Percentiles rank a stretch among this genome's conserved stretches.
Evolutionary conservation across 805 yeast genomes (phyloP).

Genomic region (Wickerhamiella allomyrinae): DNA sequence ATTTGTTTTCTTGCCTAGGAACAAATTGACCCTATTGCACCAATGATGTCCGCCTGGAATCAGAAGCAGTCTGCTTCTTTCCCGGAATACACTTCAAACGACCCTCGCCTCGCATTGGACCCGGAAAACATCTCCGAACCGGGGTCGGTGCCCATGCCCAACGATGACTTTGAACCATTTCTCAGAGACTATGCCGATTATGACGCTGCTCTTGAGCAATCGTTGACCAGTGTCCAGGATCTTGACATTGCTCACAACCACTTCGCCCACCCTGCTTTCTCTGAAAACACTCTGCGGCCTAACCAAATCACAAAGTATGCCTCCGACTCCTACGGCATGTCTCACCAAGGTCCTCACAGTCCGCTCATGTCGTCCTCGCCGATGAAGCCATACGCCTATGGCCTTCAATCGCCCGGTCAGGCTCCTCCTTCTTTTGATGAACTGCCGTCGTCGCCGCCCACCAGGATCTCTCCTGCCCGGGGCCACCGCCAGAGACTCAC

Average conservation of each 20-base stretch:
- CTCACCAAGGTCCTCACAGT: not conserved
- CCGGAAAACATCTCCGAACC: conserved; percentile 18
- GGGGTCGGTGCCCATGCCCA: conserved; percentile 33
- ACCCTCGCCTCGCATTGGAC: conserved; percentile 6
- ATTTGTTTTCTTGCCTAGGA: too few relatives aligned
- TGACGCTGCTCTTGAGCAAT: conserved; percentile 41
- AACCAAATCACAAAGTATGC: not conserved
- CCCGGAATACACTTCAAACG: not conserved
- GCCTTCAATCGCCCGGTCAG: not conserved
- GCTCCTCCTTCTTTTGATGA: not conserved
- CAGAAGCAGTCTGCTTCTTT: not conserved
- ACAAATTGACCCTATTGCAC: too few relatives aligned
- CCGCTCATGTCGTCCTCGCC: conserved; percentile 4
- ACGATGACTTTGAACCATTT: conserved; percentile 37
- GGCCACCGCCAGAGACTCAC: conserved; percentile 1
- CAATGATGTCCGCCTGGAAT: not conserved
- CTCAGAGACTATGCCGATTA: conserved; percentile 30
- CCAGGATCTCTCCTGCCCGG: conserved; percentile 9
- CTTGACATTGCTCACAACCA: conserved; percentile 40
- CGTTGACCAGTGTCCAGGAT: conserved; percentile 40
- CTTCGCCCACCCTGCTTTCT: not conserved
- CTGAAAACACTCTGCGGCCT: not conserved
- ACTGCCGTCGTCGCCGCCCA: conserved; percentile 16
- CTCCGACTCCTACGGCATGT: not conserved
- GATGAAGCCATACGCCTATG: not conserved